Conservation (phyloP, 2,329 filamentous ascomycete species). For the Rhynchosporium agropyri region DNA sequence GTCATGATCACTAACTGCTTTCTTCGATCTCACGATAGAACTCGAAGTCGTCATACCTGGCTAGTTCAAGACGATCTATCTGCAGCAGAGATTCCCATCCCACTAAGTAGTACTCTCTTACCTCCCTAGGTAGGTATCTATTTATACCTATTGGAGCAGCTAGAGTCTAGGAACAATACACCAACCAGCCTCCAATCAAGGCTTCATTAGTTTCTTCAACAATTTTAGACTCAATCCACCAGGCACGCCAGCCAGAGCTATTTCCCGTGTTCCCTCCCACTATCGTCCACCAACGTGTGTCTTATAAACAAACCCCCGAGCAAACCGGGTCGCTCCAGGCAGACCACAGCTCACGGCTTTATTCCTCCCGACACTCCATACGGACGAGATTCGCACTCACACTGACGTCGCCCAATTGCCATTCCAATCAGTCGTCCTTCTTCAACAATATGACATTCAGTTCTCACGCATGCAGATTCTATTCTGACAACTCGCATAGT, state of each 20-base stretch:
- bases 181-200: background rate
- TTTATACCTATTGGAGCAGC: too few species aligned
- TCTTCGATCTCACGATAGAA: slow-evolving; percentile 3
- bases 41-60: slow-evolving; percentile 8
- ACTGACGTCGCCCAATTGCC: slow-evolving; percentile 12
- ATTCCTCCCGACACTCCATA: background rate
- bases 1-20: background rate
- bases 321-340: slow-evolving; percentile 1
- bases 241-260: slow-evolving; percentile 7
- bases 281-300: background rate
- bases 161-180: background rate
- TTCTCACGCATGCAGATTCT: background rate
- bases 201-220: background rate
- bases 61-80: slow-evolving; percentile 8
- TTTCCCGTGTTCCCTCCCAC: background rate
- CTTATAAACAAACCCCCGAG: slow-evolving; percentile 1
- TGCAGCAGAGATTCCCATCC: background rate
- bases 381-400: slow-evolving; percentile 5
- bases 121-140: too few species aligned
- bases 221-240: background rate
- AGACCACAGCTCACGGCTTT: slow-evolving; percentile 1
- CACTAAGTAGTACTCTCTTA: background rate
- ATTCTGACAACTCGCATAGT: slow-evolving; percentile 1
- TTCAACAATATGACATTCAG: background rate
- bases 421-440: slow-evolving; percentile 3